Percentiles rank a stretch among this genome's conserved stretches.
phyloP scores from a whole-genome alignment of 176 grass and related monocot species.

The Musa itinerans region DNA sequence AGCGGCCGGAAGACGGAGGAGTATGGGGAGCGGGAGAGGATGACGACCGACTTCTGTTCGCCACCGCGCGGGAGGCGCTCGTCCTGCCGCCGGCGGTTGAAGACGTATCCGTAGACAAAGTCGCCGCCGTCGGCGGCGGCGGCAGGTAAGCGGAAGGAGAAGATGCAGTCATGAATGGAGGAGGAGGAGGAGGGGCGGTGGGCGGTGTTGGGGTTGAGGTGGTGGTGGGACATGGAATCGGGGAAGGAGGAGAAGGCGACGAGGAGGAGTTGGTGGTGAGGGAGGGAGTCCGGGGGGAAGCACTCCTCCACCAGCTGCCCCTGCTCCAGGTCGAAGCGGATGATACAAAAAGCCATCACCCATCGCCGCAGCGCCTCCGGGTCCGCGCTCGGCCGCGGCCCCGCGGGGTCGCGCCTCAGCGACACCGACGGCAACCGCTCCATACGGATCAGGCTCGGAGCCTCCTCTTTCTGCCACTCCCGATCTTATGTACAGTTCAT shows the following conservation, averaged over 20 bases:
- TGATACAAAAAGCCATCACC: slow-evolving; percentile 73
- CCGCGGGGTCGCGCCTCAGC: slow-evolving; percentile 27
- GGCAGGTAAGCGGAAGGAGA: slow-evolving; percentile 79
- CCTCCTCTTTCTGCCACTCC: not conserved
- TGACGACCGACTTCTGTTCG: slow-evolving; percentile 92
- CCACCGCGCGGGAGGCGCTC: slow-evolving; percentile 86
- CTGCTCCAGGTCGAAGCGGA: slow-evolving; percentile 95
- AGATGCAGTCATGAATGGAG: slow-evolving; percentile 88
- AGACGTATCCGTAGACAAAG: slow-evolving; percentile 87
- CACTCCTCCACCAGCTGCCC: slow-evolving; percentile 81
- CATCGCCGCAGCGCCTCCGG: slow-evolving; percentile 53
- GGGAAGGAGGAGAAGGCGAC: slow-evolving; percentile 97
- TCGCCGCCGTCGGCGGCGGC: slow-evolving; percentile 20
- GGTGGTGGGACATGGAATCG: slow-evolving; percentile 98
- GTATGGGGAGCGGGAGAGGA: slow-evolving; percentile 67
- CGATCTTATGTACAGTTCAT: not conserved
- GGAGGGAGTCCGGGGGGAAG: slow-evolving; percentile 54
- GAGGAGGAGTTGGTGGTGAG: slow-evolving; percentile 52
- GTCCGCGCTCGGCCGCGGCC: slow-evolving; percentile 23
- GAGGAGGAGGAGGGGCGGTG: slow-evolving; percentile 46
- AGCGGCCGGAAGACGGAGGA: slow-evolving; percentile 70
- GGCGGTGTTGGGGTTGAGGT: slow-evolving; percentile 50
- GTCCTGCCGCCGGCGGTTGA: slow-evolving; percentile 96
- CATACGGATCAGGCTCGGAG: not conserved
- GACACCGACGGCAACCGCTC: slow-evolving; percentile 43